A percentile compares a stretch with the other conserved stretches of the same genome.
phyloP scores from a whole-genome alignment of 1,139 yeast species.

The Kurtzmaniella quercitrusa region DNA sequence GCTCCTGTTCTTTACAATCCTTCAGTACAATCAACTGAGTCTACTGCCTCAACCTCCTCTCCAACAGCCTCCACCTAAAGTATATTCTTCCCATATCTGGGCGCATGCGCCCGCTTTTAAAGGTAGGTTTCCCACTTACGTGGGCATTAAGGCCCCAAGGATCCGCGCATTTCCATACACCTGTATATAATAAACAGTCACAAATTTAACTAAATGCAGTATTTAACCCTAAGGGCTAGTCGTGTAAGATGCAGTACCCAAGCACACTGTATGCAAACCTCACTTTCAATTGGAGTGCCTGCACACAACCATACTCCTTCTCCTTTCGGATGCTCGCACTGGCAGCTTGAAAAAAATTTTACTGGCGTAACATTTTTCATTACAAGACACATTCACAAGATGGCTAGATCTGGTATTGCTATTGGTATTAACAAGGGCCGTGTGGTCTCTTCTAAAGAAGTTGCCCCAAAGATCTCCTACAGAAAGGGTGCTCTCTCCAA shows the following conservation, averaged over 20 bases:
- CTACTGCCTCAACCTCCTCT: not conserved
- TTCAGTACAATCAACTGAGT: constrained; percentile 2
- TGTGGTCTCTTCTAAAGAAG: constrained; percentile 91
- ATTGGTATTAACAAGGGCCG: constrained; percentile 99
- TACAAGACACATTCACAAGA: constrained; percentile 5
- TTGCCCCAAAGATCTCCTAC: constrained; percentile 91
- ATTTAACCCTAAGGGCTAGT: not conserved
- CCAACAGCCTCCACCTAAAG: not conserved
- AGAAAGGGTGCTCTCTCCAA: constrained; percentile 96
- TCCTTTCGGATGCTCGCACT: not conserved
- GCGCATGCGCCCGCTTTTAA: no score
- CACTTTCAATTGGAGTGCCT: not conserved
- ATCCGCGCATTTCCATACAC: no score
- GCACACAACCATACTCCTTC: not conserved
- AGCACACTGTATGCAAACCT: not conserved
- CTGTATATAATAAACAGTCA: constrained; percentile 6
- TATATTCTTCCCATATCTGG: no score
- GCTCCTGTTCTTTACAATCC: constrained; percentile 19
- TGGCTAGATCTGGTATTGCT: constrained; percentile 67
- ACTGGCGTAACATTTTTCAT: constrained; percentile 1
- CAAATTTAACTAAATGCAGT: not conserved
- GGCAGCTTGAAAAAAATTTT: constrained; percentile 1
- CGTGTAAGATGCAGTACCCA: not conserved
- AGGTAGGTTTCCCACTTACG: no score
- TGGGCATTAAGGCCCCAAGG: no score